Evolutionary conservation across 768 basidiomycete species (phyloP), one percentile per base, ranked within the genome.

Genomic region (Suillus variegatus): DNA sequence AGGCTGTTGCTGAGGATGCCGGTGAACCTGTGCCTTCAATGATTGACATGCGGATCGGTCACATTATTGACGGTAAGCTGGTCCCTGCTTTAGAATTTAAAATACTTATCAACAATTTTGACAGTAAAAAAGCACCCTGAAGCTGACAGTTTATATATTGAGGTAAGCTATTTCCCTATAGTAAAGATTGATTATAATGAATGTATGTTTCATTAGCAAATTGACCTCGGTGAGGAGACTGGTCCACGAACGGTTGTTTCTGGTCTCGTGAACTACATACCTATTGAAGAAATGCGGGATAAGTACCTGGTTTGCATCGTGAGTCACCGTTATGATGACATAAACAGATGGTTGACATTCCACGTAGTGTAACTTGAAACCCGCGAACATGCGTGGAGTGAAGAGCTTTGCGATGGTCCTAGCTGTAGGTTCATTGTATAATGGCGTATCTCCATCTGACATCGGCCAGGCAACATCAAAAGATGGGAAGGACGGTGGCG

Each of bases 371-470:
- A 96, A 99, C 76, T 79, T 99, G 66, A 99, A 99, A 78, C 97
- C 97, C 6, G 97, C 92, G 8, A 89, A 84, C 69, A 99, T 99
- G 97, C 89, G 97, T 65, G 97, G 97, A 2, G 89, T 99, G 70
- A 99, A 98, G 82, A 97, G 95, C 66, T 97, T 92, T 73, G 97
- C 95, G 40, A 99, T 99, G 97, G 92, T 99, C 44, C 89, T 99
- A 67, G 92, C 91, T 73, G 95, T 95, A 76, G 12, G 35, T 58
- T 62, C 22, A 25, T 8, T 44, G 25, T 55, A 35, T 32, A 7
- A 61, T 12, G 3, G 22, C 35, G 57, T 18, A 25, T 32, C 40
- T 20, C 44, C 58, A 43, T 44, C 35, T 64, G 25, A 73, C 60
- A 20, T 35, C 44, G 16, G 8, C 36, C 68, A 96, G 94, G 97